Evolutionary conservation across 768 basidiomycete species (phyloP).

Genomic region (Clitopilus passeckerianus): DNA sequence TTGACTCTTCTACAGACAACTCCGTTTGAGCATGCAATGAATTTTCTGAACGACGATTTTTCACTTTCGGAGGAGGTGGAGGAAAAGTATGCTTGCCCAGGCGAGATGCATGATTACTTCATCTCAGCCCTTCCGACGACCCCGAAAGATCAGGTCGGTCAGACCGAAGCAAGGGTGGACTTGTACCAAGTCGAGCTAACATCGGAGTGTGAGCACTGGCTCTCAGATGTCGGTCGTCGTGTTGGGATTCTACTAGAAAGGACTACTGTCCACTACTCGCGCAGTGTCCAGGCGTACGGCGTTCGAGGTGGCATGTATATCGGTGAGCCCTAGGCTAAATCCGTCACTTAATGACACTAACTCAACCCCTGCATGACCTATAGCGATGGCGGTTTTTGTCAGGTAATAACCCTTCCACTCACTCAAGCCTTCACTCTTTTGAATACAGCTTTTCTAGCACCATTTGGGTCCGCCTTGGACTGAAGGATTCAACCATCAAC

Average conservation of each 20-base stretch:
- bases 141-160: neutral
- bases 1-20: slow-evolving; percentile 31
- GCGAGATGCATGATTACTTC: slow-evolving; percentile 29
- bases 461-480: slow-evolving; percentile 44
- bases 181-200: slow-evolving; percentile 7
- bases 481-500: slow-evolving; percentile 33
- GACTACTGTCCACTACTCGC: slow-evolving; percentile 40
- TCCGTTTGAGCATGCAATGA: slow-evolving; percentile 58
- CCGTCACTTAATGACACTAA: too few relatives aligned
- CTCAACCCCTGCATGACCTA: too few relatives aligned
- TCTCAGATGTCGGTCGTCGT: slow-evolving; percentile 30
- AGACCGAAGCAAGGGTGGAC: neutral
- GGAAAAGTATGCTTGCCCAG: slow-evolving; percentile 10
- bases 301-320: slow-evolving; percentile 53
- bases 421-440: too few relatives aligned
- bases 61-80: slow-evolving; percentile 7
- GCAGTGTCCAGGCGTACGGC: slow-evolving; percentile 56
- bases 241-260: slow-evolving; percentile 37
- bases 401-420: too few relatives aligned
- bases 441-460: slow-evolving; percentile 38
- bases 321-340: slow-evolving; percentile 18
- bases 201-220: too few relatives aligned
- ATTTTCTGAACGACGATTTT: slow-evolving; percentile 49
- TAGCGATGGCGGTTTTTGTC: slow-evolving; percentile 36
- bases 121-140: slow-evolving; percentile 13